These are phyloP conservation scores for Pythium inflatum DNA, from an alignment of 352 stramenopile species.

Conservation along the genomic window DNA sequence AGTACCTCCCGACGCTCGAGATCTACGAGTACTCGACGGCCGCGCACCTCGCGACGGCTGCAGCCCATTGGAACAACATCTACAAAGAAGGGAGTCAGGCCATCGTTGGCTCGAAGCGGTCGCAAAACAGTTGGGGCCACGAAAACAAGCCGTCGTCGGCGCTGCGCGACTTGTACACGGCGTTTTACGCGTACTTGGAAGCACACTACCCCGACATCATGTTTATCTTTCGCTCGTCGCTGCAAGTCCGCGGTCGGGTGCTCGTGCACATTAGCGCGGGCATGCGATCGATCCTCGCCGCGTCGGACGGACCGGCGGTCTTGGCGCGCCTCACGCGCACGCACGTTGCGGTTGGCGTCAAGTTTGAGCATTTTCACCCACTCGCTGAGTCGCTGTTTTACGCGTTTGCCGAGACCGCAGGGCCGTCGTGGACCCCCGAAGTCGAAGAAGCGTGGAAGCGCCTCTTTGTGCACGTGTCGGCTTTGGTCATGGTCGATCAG, in stretches of 20 bases:
- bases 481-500: slow-evolving; percentile 42
- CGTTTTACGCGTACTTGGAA: slow-evolving; percentile 51
- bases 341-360: slow-evolving; percentile 84
- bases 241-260: slow-evolving; percentile 69
- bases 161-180: slow-evolving; percentile 47
- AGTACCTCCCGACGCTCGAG: slow-evolving; percentile 40
- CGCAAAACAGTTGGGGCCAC: slow-evolving; percentile 18
- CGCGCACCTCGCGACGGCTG: slow-evolving; percentile 36
- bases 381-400: slow-evolving; percentile 85
- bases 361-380: slow-evolving; percentile 87
- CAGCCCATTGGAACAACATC: slow-evolving; percentile 39
- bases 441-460: slow-evolving; percentile 47
- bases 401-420: slow-evolving; percentile 64
- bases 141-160: slow-evolving; percentile 30
- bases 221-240: slow-evolving; percentile 49
- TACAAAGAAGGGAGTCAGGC: slow-evolving; percentile 36
- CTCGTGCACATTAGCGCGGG: slow-evolving; percentile 85
- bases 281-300: slow-evolving; percentile 44
- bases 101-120: slow-evolving; percentile 20
- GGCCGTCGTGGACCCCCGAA: slow-evolving; percentile 42
- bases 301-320: slow-evolving; percentile 59
- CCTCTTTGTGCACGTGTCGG: slow-evolving; percentile 44
- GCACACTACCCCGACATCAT: slow-evolving; percentile 44
- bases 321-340: slow-evolving; percentile 68
- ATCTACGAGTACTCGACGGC: slow-evolving; percentile 43